Base-by-base conservation (phyloP, 2,329 filamentous ascomycete genomes). In the Esteya vermicola region DNA sequence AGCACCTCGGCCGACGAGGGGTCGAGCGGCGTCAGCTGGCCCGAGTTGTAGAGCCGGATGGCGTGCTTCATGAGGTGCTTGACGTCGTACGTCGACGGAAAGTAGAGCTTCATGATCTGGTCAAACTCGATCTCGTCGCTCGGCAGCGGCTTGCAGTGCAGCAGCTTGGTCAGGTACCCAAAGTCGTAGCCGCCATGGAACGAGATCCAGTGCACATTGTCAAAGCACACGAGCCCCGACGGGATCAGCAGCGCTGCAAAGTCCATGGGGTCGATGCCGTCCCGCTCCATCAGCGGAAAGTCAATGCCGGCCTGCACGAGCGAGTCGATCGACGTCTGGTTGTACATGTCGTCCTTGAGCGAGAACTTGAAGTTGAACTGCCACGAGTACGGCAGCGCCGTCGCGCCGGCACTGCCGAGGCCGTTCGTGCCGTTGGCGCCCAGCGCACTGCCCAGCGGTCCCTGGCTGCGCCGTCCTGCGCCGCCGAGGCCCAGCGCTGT, bases 341-440 rank as follows among this genome's bases (percentile, higher is more conserved):
- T 91, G 62, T 93, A 96, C 91, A 98, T 98, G 61, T 98, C 91
- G 30, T 89, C 78, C 49, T 91, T 83, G 9, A 95, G 70, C 2
- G 85, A 91, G 60, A 96, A 98, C 51, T 88, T 81, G 63, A 98
- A 98, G 67, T 98, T 96, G 70, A 98, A 98, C 51, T 95, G 89
- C 91, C 91, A 98, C 16, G 89, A 93, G 55, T 83, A 93, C 14
- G 85, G 89, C 43, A 85, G 78, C 28, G 44, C 28, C 13, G 9
- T 14, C 10, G 10, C 14, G 28, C 28, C n/a, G 13, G 26, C 18
- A n/a, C n/a, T n/a, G n/a, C n/a, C n/a, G 32, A 36, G 27, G 33
- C 43, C 38, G 9, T 31, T 31, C 10, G 10, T 31, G 13, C 13
- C 20, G n/a, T 18, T 18, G 25, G 4, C 8, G 5, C 25, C 28